phyloP scores from a whole-genome alignment of 208 protist species.

The Vickermania ingenoplastis region DNA sequence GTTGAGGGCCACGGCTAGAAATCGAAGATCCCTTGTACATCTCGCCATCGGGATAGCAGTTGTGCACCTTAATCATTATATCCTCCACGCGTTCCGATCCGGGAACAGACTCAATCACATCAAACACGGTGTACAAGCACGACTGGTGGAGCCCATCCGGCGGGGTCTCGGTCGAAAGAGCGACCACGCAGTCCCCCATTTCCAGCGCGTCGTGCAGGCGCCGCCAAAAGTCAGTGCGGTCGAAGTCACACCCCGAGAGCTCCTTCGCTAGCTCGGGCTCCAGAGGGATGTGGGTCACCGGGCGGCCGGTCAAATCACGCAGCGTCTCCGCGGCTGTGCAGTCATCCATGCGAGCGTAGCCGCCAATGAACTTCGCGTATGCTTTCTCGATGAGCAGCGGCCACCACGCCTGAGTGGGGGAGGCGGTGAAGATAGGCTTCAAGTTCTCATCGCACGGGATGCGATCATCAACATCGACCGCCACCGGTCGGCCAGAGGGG shows the following conservation, averaged over 20 bases:
- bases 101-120: conserved; percentile 11
- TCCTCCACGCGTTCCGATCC: conserved; percentile 13
- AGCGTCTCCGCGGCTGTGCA: conserved; percentile 33
- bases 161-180: conserved; percentile 11
- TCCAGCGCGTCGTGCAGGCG: conserved; percentile 8
- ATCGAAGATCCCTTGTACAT: conserved; percentile 4
- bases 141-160: conserved; percentile 18
- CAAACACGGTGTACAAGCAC: conserved; percentile 19
- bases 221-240: conserved; percentile 11
- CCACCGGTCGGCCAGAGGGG: conserved; percentile 13
- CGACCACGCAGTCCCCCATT: conserved; percentile 15
- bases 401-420: conserved; percentile 21
- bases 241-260: conserved; percentile 18
- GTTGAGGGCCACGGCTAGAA: conserved; percentile 8
- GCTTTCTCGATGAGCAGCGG: conserved; percentile 51
- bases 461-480: conserved; percentile 27
- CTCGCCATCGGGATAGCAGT: conserved; percentile 17
- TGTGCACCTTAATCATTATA: conserved; percentile 23
- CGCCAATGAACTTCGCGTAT: conserved; percentile 51
- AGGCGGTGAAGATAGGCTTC: conserved; percentile 21
- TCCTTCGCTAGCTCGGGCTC: conserved; percentile 22
- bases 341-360: conserved; percentile 26
- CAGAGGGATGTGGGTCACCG: conserved; percentile 23
- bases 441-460: conserved; percentile 13
- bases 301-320: conserved; percentile 39